Percentiles rank a stretch among this genome's conserved stretches.
Evolutionary conservation across 2,329 filamentous ascomycete genomes (phyloP).

Genomic region (Aspergillus candidus): DNA sequence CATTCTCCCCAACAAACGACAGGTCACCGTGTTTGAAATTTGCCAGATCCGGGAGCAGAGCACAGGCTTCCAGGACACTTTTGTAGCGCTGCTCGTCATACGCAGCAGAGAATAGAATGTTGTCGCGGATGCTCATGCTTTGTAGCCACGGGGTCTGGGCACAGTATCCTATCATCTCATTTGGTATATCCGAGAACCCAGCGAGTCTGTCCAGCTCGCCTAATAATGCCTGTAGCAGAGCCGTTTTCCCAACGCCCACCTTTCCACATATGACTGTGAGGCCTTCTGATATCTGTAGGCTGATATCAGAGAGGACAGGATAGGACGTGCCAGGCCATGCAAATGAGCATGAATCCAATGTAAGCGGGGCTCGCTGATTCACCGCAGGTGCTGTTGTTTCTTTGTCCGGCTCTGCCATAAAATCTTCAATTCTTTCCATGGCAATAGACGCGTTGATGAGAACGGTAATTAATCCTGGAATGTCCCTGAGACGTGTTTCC

Average conservation of each 20-base stretch:
- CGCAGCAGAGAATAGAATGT: constrained; percentile 58
- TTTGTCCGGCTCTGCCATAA: constrained; percentile 81
- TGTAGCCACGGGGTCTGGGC: constrained; percentile 63
- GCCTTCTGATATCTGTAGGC: constrained; percentile 50
- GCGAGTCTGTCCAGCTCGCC: constrained; percentile 52
- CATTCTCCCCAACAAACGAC: constrained; percentile 57
- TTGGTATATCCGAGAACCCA: constrained; percentile 48
- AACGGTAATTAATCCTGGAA: constrained; percentile 69
- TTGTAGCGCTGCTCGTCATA: constrained; percentile 66
- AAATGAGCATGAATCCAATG: constrained; percentile 62
- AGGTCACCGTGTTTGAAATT: constrained; percentile 60
- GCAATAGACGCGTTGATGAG: constrained; percentile 79
- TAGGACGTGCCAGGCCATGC: constrained; percentile 66
- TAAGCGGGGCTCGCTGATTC: constrained; percentile 24
- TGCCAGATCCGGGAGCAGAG: constrained; percentile 55
- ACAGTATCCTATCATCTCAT: constrained; percentile 58
- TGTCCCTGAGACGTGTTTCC: constrained; percentile 64
- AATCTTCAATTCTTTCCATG: constrained; percentile 72
- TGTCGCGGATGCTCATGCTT: constrained; percentile 64
- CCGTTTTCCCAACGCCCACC: constrained; percentile 59
- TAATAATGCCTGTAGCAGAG: constrained; percentile 53
- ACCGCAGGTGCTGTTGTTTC: constrained; percentile 51
- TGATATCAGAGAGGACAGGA: constrained; percentile 51
- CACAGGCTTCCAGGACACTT: constrained; percentile 61
- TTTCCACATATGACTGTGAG: constrained; percentile 59